Evolutionary conservation across 2,329 filamentous ascomycete genomes (phyloP).

Genomic region (Verticillium klebahnii): DNA sequence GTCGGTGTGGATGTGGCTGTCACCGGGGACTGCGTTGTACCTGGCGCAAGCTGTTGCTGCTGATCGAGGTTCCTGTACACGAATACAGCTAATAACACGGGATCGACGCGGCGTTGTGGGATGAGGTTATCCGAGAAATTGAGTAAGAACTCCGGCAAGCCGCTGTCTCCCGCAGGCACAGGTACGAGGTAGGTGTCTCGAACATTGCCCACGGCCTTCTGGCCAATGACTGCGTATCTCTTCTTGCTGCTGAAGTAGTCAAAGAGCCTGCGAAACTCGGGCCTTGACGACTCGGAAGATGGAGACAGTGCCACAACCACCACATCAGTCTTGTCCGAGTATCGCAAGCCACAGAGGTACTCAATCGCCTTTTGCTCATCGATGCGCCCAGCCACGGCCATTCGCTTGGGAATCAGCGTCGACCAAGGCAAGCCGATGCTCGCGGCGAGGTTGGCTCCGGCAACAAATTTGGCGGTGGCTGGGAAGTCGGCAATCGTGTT

Average conservation of each 20-base stretch:
- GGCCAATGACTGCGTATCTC: conserved; percentile 82
- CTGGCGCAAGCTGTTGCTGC: conserved; percentile 19
- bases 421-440: conserved; percentile 57
- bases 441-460: conserved; percentile 72
- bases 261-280: conserved; percentile 71
- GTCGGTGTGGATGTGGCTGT: conserved; percentile 28
- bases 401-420: conserved; percentile 64
- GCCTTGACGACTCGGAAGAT: conserved; percentile 53
- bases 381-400: conserved; percentile 76
- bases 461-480: conserved; percentile 76
- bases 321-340: conserved; percentile 77
- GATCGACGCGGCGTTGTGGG: conserved; percentile 65
- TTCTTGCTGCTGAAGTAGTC: conserved; percentile 80
- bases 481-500: conserved; percentile 70
- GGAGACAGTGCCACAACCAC: conserved; percentile 70
- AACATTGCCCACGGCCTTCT: conserved; percentile 69
- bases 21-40: conserved; percentile 16
- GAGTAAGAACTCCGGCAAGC: conserved; percentile 80
- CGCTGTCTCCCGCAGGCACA: conserved; percentile 64
- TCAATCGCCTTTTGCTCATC: conserved; percentile 78
- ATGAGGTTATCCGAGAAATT: conserved; percentile 83
- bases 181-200: conserved; percentile 91
- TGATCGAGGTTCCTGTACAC: conserved; percentile 63
- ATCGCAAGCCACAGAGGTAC: conserved; percentile 83
- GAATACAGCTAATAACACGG: conserved; percentile 78